Percentiles rank a stretch among this genome's conserved stretches.
Evolutionary conservation across 129 eudicot genomes (phyloP).

Genomic region (Rutidosis leptorrhynchoides): DNA sequence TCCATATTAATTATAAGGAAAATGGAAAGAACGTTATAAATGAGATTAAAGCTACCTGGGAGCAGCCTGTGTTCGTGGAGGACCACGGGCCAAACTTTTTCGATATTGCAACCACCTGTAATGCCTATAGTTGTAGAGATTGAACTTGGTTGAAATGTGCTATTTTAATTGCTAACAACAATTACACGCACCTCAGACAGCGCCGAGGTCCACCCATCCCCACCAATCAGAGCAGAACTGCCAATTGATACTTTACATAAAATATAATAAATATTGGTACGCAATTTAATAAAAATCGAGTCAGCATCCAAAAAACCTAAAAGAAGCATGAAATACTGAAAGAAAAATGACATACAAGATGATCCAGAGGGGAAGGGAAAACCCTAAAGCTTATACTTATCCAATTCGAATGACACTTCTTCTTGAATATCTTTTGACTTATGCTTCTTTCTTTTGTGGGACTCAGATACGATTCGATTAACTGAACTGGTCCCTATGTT

Average conservation of each 20-base stretch:
- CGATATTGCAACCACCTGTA: constrained; percentile 72
- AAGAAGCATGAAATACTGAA: no score
- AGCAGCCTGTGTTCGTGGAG: constrained; percentile 55
- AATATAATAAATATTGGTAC: no score
- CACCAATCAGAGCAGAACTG: constrained; percentile 51
- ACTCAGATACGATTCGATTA: no score
- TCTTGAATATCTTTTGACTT: no score
- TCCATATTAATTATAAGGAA: not conserved
- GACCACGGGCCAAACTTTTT: constrained; percentile 76
- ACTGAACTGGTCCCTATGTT: no score
- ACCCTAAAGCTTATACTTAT: no score
- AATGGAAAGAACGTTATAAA: not conserved
- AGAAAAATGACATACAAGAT: no score
- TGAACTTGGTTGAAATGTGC: constrained; percentile 27
- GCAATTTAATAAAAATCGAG: no score
- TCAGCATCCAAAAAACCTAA: no score
- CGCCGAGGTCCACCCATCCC: constrained; percentile 91
- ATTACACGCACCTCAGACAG: constrained; percentile 82
- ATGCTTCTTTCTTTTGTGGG: no score
- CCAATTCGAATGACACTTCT: no score
- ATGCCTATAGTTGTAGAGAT: constrained; percentile 32
- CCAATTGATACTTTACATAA: constrained; percentile 69
- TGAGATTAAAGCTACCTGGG: constrained; percentile 48
- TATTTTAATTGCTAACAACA: constrained; percentile 43
- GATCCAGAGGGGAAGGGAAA: no score